phyloP scores from a whole-genome alignment of 2,329 filamentous ascomycete species.

The Monosporascus sp. region DNA sequence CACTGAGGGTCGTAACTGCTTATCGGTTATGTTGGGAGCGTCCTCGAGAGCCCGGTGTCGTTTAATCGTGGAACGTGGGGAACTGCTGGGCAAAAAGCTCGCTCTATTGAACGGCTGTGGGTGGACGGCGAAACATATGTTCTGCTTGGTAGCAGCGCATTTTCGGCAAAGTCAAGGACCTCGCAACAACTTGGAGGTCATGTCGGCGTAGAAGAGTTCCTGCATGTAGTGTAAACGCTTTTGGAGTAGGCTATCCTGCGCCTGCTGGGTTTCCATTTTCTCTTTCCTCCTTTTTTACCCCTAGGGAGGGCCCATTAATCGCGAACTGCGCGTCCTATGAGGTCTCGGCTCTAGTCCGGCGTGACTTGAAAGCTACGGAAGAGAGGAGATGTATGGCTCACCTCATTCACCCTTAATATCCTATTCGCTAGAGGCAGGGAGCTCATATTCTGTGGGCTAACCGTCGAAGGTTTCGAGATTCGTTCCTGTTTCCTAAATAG shows the following conservation, averaged over 20 bases:
- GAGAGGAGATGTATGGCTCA: constrained; percentile 1
- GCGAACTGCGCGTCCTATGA: background rate
- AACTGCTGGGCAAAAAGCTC: no score
- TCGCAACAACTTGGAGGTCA: background rate
- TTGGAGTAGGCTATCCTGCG: no score
- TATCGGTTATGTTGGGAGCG: no score
- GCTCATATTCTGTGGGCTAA: constrained; percentile 14
- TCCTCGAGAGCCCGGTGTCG: no score
- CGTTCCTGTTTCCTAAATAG: constrained; percentile 15
- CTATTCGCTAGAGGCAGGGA: constrained; percentile 16
- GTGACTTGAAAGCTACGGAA: background rate
- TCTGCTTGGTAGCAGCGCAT: background rate
- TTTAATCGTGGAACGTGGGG: no score
- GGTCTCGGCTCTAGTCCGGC: background rate
- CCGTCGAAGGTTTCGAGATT: constrained; percentile 14
- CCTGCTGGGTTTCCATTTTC: no score
- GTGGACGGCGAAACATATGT: background rate
- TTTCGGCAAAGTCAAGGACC: background rate
- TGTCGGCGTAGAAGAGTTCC: background rate
- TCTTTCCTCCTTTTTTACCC: no score
- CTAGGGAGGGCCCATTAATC: no score
- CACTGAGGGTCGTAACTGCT: background rate
- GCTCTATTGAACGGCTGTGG: background rate
- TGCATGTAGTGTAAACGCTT: background rate
- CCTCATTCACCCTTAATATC: constrained; percentile 14